phyloP scores from a whole-genome alignment of 495 filamentous ascomycete genomes.

The Talaromyces stipitatus region DNA sequence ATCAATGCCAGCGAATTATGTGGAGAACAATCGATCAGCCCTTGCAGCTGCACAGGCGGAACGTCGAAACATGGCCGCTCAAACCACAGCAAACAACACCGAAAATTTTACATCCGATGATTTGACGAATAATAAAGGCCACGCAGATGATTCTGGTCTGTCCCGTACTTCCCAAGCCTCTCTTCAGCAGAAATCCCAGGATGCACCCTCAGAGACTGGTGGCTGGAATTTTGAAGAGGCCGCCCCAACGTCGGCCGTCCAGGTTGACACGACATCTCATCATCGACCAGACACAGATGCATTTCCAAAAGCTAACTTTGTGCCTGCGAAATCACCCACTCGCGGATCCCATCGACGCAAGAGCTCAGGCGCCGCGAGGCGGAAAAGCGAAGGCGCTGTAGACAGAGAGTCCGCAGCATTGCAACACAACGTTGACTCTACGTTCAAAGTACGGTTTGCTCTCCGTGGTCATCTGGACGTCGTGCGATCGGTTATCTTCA shows the following conservation, averaged over 20 bases:
- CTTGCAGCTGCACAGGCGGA: constrained; percentile 26
- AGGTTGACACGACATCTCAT: constrained; percentile 44
- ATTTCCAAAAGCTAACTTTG: constrained; percentile 76
- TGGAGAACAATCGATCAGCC: constrained; percentile 31
- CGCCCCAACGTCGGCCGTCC: constrained; percentile 21
- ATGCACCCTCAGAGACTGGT: constrained; percentile 49
- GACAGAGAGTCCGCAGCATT: constrained; percentile 36
- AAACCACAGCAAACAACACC: neutral
- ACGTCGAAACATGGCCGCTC: constrained; percentile 9
- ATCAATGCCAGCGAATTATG: constrained; percentile 32
- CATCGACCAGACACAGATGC: constrained; percentile 73
- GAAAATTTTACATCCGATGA: neutral
- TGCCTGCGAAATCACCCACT: constrained; percentile 68
- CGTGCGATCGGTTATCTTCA: constrained; percentile 89
- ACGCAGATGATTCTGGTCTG: neutral
- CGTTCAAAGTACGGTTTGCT: constrained; percentile 89
- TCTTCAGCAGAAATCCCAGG: constrained; percentile 22
- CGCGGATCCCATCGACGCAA: constrained; percentile 71
- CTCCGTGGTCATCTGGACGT: constrained; percentile 89
- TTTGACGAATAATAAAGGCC: neutral
- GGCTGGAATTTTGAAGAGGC: constrained; percentile 90
- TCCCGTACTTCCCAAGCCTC: neutral
- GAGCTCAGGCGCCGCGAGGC: constrained; percentile 63
- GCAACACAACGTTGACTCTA: constrained; percentile 48
- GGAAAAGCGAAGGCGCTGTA: constrained; percentile 45